Evolutionary conservation across 768 basidiomycete genomes (phyloP).

Genomic region (Hypholoma fasciculare): DNA sequence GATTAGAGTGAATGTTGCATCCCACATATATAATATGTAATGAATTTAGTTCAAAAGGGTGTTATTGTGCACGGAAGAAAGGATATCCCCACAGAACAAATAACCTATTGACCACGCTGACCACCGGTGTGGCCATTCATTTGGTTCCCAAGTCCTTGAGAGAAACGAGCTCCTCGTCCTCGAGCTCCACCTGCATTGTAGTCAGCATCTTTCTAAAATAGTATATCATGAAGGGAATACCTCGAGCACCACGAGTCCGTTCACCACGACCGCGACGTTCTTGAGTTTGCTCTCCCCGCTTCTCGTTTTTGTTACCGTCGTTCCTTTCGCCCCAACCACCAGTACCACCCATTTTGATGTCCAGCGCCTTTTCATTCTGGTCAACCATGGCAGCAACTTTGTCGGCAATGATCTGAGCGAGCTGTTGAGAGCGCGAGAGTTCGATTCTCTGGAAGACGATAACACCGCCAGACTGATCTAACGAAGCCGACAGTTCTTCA

Average conservation of each 20-base stretch:
- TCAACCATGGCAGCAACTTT: slow-evolving; percentile 85
- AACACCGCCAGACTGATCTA: slow-evolving; percentile 89
- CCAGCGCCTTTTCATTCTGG: slow-evolving; percentile 88
- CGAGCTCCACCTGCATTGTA: slow-evolving; percentile 50
- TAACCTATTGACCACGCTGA: slow-evolving; percentile 28
- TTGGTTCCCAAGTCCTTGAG: slow-evolving; percentile 81
- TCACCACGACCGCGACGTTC: slow-evolving; percentile 79
- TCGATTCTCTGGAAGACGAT: slow-evolving; percentile 94
- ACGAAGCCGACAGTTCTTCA: slow-evolving; percentile 89
- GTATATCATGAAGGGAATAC: slow-evolving; percentile 32
- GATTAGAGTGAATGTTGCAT: slow-evolving; percentile 1
- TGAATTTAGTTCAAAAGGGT: background rate
- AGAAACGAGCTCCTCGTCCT: slow-evolving; percentile 79
- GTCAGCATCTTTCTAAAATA: background rate
- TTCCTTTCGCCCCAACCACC: slow-evolving; percentile 65
- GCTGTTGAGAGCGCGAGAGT: slow-evolving; percentile 82
- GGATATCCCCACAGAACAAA: slow-evolving; percentile 4
- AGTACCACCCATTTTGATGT: slow-evolving; percentile 75
- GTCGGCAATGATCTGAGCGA: slow-evolving; percentile 88
- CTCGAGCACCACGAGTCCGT: slow-evolving; percentile 60
- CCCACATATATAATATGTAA: background rate
- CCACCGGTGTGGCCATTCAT: slow-evolving; percentile 49
- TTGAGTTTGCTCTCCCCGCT: slow-evolving; percentile 76
- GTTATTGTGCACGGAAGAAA: slow-evolving; percentile 4
- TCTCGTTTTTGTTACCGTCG: slow-evolving; percentile 74